Percentiles rank a stretch among this genome's conserved stretches.
Conservation (phyloP, 352 stramenopile genomes). For the Pythium monospermum region DNA sequence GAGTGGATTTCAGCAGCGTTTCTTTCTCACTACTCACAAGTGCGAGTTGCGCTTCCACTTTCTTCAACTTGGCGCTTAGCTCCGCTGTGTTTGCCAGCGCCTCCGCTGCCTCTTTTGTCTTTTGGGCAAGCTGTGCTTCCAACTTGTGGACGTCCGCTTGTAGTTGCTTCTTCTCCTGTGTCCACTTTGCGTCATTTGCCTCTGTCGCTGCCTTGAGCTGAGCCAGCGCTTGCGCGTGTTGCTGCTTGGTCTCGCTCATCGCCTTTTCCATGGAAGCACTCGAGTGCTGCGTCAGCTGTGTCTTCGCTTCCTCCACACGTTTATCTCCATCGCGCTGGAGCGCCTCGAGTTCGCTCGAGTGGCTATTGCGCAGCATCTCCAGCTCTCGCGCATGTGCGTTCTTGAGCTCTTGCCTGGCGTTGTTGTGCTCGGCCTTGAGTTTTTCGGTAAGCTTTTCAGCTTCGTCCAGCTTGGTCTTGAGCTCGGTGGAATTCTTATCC, state of each 20-base stretch:
- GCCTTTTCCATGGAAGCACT: constrained; percentile 21
- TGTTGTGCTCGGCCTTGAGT: constrained; percentile 20
- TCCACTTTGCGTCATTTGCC: constrained; percentile 5
- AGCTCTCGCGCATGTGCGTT: neutral
- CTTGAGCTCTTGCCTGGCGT: constrained; percentile 18
- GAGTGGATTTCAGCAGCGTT: constrained; percentile 18
- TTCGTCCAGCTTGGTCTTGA: constrained; percentile 10
- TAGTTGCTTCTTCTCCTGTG: constrained; percentile 15
- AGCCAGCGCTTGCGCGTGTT: constrained; percentile 19
- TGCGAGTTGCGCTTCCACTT: constrained; percentile 27
- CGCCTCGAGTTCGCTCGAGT: constrained; percentile 23
- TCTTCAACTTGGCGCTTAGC: constrained; percentile 5
- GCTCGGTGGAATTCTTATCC: constrained; percentile 8
- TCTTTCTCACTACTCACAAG: constrained; percentile 28
- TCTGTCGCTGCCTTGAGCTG: constrained; percentile 5
- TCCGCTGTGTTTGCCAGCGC: constrained; percentile 4
- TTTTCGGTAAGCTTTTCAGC: neutral
- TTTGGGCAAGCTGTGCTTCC: constrained; percentile 10
- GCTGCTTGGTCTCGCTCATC: constrained; percentile 21
- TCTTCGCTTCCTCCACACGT: constrained; percentile 3
- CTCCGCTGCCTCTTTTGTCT: constrained; percentile 2
- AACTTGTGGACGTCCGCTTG: constrained; percentile 12
- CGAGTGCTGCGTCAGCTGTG: constrained; percentile 12
- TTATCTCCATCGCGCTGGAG: neutral
- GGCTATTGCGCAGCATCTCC: neutral